A percentile compares a stretch with the other conserved stretches of the same genome.
These are phyloP conservation scores for Crataegus laevigata DNA, from an alignment of 306 rosid genomes.

Conservation along the genomic window DNA sequence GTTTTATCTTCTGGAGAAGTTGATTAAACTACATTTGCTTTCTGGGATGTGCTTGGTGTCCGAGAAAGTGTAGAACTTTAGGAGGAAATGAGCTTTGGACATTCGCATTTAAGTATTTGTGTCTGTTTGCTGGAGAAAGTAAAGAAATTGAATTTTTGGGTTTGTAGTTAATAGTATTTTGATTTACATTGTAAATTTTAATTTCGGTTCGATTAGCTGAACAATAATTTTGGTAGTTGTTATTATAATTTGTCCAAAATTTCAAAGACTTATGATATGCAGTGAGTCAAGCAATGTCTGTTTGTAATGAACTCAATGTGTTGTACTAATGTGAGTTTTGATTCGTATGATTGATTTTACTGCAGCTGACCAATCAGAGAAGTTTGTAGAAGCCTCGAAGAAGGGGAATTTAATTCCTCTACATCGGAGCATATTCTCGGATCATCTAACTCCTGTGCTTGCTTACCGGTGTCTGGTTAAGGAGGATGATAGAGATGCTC, in stretches of 20 bases:
- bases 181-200: neutral
- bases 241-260: too few relatives aligned
- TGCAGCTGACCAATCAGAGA: constrained; percentile 53
- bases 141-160: neutral
- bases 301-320: too few relatives aligned
- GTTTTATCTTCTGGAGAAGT: neutral
- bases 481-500: constrained; percentile 95
- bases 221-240: too few relatives aligned
- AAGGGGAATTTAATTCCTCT: constrained; percentile 82
- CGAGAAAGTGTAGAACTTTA: neutral
- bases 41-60: constrained; percentile 5
- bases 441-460: constrained; percentile 90
- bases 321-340: neutral
- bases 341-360: constrained; percentile 10
- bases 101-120: neutral
- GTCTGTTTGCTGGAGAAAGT: neutral
- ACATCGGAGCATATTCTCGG: constrained; percentile 67
- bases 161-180: neutral
- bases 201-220: neutral
- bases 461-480: constrained; percentile 95
- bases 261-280: too few relatives aligned
- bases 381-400: constrained; percentile 70
- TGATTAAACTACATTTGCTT: neutral
- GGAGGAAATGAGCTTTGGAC: neutral
- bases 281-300: too few relatives aligned